These are phyloP conservation scores for Didymella segeticola DNA, from an alignment of 2,329 filamentous ascomycete genomes.

Conservation along the genomic window DNA sequence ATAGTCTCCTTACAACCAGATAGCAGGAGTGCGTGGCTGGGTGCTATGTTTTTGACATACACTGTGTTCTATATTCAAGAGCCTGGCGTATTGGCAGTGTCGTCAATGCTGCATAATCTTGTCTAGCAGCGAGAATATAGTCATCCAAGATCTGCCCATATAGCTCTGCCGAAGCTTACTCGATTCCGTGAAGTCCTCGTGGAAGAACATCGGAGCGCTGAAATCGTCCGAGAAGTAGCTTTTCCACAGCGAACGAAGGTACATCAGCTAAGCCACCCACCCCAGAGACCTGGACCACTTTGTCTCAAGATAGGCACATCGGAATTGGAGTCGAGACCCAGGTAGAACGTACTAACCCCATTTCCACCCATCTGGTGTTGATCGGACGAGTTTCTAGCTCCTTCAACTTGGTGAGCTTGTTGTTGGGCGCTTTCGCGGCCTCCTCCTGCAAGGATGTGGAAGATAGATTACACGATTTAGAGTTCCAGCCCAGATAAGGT, in stretches of 20 bases:
- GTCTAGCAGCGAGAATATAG: conserved; percentile 74
- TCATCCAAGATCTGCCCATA: conserved; percentile 74
- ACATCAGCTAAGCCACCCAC: conserved; percentile 77
- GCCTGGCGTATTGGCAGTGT: conserved; percentile 80
- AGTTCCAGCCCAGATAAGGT: too few relatives aligned
- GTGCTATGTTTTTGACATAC: too few relatives aligned
- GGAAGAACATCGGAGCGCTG: conserved; percentile 75
- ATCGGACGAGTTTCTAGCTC: conserved; percentile 72
- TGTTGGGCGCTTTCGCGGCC: conserved; percentile 69
- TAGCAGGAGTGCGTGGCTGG: too few relatives aligned
- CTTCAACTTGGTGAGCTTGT: conserved; percentile 69
- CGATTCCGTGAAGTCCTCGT: conserved; percentile 72
- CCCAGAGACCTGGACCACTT: conserved; percentile 79
- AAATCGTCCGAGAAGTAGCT: conserved; percentile 71
- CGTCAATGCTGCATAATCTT: conserved; percentile 78
- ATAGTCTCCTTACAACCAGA: too few relatives aligned
- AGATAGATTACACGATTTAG: too few relatives aligned
- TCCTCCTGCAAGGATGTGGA: too few relatives aligned
- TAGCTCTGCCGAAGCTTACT: conserved; percentile 71
- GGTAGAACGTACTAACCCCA: conserved; percentile 34
- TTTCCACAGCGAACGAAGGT: conserved; percentile 78
- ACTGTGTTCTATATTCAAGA: too few relatives aligned
- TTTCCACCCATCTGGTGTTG: conserved; percentile 69
- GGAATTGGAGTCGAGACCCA: conserved; percentile 64
- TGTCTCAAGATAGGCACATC: conserved; percentile 77